A percentile compares a stretch with the other conserved stretches of the same genome.
phyloP scores from a whole-genome alignment of 2,329 filamentous ascomycete species.

The Cladosporium sp. region DNA sequence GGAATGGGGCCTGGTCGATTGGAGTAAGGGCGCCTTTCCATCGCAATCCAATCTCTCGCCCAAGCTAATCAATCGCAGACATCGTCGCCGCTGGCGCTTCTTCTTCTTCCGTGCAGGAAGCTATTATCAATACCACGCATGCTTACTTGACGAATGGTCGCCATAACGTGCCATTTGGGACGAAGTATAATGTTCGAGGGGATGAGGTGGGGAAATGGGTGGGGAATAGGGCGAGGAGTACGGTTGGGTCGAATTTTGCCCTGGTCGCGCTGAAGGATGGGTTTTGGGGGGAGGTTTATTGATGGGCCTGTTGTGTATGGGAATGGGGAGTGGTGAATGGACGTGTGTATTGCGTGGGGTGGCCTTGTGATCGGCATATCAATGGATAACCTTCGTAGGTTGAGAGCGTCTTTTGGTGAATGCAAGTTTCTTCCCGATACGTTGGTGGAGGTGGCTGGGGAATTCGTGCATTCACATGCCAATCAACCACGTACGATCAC shows the following conservation, averaged over 20 bases:
- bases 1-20: conserved; percentile 23
- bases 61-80: conserved; percentile 10
- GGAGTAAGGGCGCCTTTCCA: conserved; percentile 16
- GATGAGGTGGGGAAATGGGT: conserved; percentile 20
- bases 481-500: no score
- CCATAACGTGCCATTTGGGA: conserved; percentile 25
- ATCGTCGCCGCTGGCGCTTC: conserved; percentile 22
- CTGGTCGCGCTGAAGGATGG: conserved; percentile 21
- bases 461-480: no score
- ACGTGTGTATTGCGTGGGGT: no score
- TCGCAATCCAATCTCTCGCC: neutral
- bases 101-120: conserved; percentile 15
- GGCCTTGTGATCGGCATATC: no score
- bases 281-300: conserved; percentile 16
- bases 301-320: no score
- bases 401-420: no score
- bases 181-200: conserved; percentile 23
- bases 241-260: conserved; percentile 24
- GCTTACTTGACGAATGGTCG: conserved; percentile 22
- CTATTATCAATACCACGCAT: conserved; percentile 22
- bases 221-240: conserved; percentile 22
- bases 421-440: no score
- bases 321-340: no score
- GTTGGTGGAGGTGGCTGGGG: no score
- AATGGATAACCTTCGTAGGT: no score